Percentiles rank a stretch among this genome's conserved stretches.
Evolutionary conservation across 768 basidiomycete genomes (phyloP).

Genomic region (Tulasnella sp.): DNA sequence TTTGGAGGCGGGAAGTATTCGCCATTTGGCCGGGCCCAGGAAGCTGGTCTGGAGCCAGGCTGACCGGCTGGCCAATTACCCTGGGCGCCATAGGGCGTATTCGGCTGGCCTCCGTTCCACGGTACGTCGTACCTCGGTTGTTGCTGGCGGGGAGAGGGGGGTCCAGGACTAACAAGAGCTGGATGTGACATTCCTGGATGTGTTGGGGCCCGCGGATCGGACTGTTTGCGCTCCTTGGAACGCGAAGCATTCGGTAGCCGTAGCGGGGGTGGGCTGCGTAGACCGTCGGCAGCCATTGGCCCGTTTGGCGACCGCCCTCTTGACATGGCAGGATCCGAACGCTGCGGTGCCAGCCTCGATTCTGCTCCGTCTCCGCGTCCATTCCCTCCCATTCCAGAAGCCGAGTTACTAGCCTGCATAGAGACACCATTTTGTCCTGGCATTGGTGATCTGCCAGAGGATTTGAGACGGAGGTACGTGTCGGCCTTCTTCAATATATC

Average conservation of each 20-base stretch:
- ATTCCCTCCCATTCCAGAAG: background rate
- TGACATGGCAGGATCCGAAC: constrained; percentile 20
- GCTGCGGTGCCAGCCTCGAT: constrained; percentile 13
- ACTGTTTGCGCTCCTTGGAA: constrained; percentile 11
- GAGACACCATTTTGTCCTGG: background rate
- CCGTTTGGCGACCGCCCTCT: constrained; percentile 18
- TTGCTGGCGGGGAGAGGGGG: constrained; percentile 15
- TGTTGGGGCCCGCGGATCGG: background rate
- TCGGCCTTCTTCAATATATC: constrained; percentile 95
- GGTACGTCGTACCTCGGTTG: constrained; percentile 5
- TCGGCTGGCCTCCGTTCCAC: background rate
- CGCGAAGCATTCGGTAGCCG: constrained; percentile 4
- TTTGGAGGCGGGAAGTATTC: constrained; percentile 16
- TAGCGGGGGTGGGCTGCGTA: constrained; percentile 10
- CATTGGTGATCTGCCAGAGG: constrained; percentile 3
- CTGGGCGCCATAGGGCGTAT: background rate
- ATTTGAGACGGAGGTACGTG: constrained; percentile 50
- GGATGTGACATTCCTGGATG: constrained; percentile 12
- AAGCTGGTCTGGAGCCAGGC: constrained; percentile 13
- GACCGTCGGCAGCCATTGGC: background rate
- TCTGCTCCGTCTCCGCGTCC: constrained; percentile 15
- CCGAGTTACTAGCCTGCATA: background rate
- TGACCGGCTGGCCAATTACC: background rate
- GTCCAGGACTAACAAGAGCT: background rate
- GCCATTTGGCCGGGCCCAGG: constrained; percentile 13